Conservation (phyloP, 495 filamentous ascomycete genomes). For the Astrothelium macrocarpum region DNA sequence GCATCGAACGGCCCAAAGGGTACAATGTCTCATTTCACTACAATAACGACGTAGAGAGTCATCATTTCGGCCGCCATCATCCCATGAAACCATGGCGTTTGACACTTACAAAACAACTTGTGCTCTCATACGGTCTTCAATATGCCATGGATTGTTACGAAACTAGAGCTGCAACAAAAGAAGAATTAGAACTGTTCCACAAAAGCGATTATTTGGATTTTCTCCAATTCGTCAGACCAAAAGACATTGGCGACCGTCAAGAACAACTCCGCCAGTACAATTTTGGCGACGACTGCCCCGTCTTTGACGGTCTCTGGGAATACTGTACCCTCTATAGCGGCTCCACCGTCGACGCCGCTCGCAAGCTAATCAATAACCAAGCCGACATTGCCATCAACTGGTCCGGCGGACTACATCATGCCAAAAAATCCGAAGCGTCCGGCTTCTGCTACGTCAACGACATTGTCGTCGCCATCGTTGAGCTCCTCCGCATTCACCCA, state of each 20-base stretch:
- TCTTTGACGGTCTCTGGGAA: slow-evolving; percentile 91
- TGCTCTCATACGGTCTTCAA: slow-evolving; percentile 89
- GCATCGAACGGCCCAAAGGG: slow-evolving; percentile 66
- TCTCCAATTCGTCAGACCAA: slow-evolving; percentile 49
- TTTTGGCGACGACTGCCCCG: slow-evolving; percentile 88
- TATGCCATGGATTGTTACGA: slow-evolving; percentile 90
- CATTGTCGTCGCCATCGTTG: slow-evolving; percentile 89
- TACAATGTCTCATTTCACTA: slow-evolving; percentile 84
- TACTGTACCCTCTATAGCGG: slow-evolving; percentile 93
- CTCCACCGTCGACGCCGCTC: slow-evolving; percentile 80
- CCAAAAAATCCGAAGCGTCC: slow-evolving; percentile 84
- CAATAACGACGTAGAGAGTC: slow-evolving; percentile 88
- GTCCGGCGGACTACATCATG: slow-evolving; percentile 98
- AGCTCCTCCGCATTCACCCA: slow-evolving; percentile 75
- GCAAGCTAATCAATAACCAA: slow-evolving; percentile 75
- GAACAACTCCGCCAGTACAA: slow-evolving; percentile 55
- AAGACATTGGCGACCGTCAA: slow-evolving; percentile 36
- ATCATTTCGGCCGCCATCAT: slow-evolving; percentile 90
- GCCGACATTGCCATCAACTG: slow-evolving; percentile 96
- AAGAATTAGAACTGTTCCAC: slow-evolving; percentile 85
- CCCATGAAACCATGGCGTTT: slow-evolving; percentile 99
- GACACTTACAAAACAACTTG: slow-evolving; percentile 86
- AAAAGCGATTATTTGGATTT: slow-evolving; percentile 84
- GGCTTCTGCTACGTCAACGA: slow-evolving; percentile 99
- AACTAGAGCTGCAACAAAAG: slow-evolving; percentile 68